Base-by-base conservation (phyloP, 495 filamentous ascomycete species). In the Aspergillus incahuasiensis region DNA sequence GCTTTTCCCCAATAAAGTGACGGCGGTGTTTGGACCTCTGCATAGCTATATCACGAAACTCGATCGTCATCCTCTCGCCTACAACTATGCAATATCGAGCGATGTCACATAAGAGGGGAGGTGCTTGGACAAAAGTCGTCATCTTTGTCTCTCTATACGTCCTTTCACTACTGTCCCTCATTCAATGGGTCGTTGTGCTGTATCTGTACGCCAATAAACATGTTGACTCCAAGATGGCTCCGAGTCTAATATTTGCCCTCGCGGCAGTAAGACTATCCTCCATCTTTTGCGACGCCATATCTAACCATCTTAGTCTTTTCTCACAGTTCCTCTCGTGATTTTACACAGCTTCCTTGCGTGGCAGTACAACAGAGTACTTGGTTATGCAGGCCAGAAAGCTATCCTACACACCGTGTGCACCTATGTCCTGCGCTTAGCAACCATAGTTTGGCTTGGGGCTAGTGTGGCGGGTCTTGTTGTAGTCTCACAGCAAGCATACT, bases 271-370 rank as follows among this genome's bases (percentile, higher is more conserved):
- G 73, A 12, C 18, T 51, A 35, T 3, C n/a, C 2, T 53, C 44
- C 22, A 25, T 2, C 13, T 12, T 22, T 6, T 2, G n/a, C 15
- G 21, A 12, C 15, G 21, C 38, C 40, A 58, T 62, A 28, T 65
- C 47, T 25, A 35, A 48, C 8, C 6, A 40, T 6, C 24, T 5
- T 41, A 77, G 74, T 74, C 73, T 6, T 72, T 74, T 46, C 55
- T 74, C 12, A 71, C 72, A 0, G 61, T 76, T 1, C 70, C 74
- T 0, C 64, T 76, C 15, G 64, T 73, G 4, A 60, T 61, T n/a
- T 61, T 77, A 3, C 74, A 77, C 30, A 76, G 71, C 46, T 51
- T 77, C 19, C 72, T 77, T 35, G 71, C 73, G 1, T 76, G 73
- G 73, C 74, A 77, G 47, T 74, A 74, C 47, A 72, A 74, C 45